A percentile compares a stretch with the other conserved stretches of the same genome.
These are phyloP conservation scores for Hermanozyma aechmeae DNA, from an alignment of 805 yeast genomes.

Conservation along the genomic window DNA sequence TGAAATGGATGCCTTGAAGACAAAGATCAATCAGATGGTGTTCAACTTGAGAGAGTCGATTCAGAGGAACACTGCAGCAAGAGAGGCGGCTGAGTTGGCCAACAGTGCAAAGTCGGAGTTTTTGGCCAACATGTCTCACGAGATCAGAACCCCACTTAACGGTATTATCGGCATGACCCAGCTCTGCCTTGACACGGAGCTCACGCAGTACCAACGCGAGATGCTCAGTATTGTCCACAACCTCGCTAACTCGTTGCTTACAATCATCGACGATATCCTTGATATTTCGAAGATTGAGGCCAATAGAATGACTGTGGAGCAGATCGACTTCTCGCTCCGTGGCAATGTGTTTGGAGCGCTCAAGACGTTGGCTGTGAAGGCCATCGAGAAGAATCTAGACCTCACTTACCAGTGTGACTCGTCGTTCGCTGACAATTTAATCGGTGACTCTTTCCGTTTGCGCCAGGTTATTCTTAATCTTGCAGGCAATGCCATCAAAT, in stretches of 20 bases:
- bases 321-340: constrained; percentile 75
- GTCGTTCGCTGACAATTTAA: constrained; percentile 76
- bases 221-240: constrained; percentile 87
- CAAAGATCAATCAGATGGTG: constrained; percentile 52
- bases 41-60: constrained; percentile 79
- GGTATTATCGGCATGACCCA: constrained; percentile 94
- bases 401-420: constrained; percentile 75
- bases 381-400: constrained; percentile 77
- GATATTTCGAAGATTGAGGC: constrained; percentile 94
- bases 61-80: constrained; percentile 85
- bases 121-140: constrained; percentile 77
- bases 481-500: constrained; percentile 86
- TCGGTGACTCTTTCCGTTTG: constrained; percentile 83
- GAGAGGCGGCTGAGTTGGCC: constrained; percentile 91
- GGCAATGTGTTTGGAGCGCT: constrained; percentile 87
- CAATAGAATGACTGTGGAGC: constrained; percentile 86
- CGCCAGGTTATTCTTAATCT: constrained; percentile 80
- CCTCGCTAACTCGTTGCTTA: constrained; percentile 73
- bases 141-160: constrained; percentile 85
- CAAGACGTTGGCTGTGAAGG: constrained; percentile 82
- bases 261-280: constrained; percentile 82
- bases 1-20: constrained; percentile 71
- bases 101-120: constrained; percentile 85
- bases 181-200: constrained; percentile 76
- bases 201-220: constrained; percentile 86